phyloP scores from a whole-genome alignment of 2,329 filamentous ascomycete genomes.

The Furcasterigmium furcatum region DNA sequence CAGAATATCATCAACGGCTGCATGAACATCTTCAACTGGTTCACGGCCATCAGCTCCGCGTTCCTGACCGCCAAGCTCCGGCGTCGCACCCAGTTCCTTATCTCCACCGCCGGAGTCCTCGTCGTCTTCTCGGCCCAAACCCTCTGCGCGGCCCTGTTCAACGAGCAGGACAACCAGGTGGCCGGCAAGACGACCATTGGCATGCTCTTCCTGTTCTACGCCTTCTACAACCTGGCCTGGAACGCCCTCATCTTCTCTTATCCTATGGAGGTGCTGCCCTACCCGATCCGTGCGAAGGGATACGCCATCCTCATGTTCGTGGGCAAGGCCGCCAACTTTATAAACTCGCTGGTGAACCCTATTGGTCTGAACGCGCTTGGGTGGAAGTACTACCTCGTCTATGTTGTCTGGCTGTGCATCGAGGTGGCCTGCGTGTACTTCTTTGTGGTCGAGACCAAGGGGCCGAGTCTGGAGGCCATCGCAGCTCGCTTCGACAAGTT shows the following conservation, averaged over 20 bases:
- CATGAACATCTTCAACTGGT: conserved; percentile 12
- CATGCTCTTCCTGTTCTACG: conserved; percentile 33
- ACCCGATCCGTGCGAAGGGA: conserved; percentile 47
- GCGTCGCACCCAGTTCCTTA: conserved; percentile 27
- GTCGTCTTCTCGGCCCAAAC: conserved; percentile 34
- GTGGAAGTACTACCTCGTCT: conserved; percentile 57
- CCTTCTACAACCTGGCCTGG: conserved; percentile 30
- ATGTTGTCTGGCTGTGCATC: conserved; percentile 36
- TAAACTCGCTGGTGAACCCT: conserved; percentile 41
- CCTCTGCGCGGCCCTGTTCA: conserved; percentile 15
- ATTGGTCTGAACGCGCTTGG: conserved; percentile 45
- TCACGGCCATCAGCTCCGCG: conserved; percentile 9
- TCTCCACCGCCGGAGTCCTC: conserved; percentile 26
- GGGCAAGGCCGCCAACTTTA: conserved; percentile 14
- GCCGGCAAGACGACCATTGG: conserved; percentile 23
- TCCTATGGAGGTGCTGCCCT: conserved; percentile 47
- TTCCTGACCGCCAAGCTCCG: conserved; percentile 21
- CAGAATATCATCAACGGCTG: conserved; percentile 37
- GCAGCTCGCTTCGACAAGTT: too few species aligned
- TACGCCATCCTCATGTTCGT: conserved; percentile 25
- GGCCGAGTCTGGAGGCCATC: conserved; percentile 17
- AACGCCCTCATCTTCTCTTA: conserved; percentile 34
- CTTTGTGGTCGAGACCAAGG: conserved; percentile 30
- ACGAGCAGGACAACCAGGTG: conserved; percentile 22
- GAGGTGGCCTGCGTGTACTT: conserved; percentile 24